Conservation (phyloP, 2,329 filamentous ascomycete genomes). For the Sporothrix brunneoviolacea region DNA sequence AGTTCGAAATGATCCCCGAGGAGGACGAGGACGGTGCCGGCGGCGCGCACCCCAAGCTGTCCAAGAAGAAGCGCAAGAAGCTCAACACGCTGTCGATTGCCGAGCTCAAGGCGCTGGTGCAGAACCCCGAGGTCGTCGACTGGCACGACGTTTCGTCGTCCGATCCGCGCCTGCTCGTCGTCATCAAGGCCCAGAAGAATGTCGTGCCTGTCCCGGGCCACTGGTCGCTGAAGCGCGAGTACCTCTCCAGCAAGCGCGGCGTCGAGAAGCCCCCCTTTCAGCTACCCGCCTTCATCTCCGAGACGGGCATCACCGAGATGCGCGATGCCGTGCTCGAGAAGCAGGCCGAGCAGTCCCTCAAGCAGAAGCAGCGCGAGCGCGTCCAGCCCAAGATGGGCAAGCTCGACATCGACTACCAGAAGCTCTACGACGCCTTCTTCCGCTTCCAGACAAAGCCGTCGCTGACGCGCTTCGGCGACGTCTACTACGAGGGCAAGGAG, state of each 20-base stretch:
- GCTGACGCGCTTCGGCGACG: constrained; percentile 89
- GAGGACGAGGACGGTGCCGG: constrained; percentile 70
- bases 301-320: constrained; percentile 98
- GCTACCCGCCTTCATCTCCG: constrained; percentile 91
- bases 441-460: constrained; percentile 94
- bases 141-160: constrained; percentile 94
- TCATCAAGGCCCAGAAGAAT: constrained; percentile 92
- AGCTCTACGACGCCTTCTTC: constrained; percentile 97
- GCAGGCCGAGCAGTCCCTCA: constrained; percentile 82
- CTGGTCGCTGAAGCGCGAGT: constrained; percentile 95
- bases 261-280: constrained; percentile 93
- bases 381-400: constrained; percentile 96
- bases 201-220: constrained; percentile 90
- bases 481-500: constrained; percentile 99
- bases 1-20: constrained; percentile 80
- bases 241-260: constrained; percentile 91
- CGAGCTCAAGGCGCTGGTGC: constrained; percentile 86
- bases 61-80: constrained; percentile 91
- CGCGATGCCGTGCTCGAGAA: constrained; percentile 93
- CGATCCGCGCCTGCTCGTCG: constrained; percentile 81
- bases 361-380: constrained; percentile 91
- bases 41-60: constrained; percentile 53
- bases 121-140: constrained; percentile 88
- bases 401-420: constrained; percentile 96
- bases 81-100: constrained; percentile 86